phyloP scores from a whole-genome alignment of 345 rosid species.

The Luvunga scandens region DNA sequence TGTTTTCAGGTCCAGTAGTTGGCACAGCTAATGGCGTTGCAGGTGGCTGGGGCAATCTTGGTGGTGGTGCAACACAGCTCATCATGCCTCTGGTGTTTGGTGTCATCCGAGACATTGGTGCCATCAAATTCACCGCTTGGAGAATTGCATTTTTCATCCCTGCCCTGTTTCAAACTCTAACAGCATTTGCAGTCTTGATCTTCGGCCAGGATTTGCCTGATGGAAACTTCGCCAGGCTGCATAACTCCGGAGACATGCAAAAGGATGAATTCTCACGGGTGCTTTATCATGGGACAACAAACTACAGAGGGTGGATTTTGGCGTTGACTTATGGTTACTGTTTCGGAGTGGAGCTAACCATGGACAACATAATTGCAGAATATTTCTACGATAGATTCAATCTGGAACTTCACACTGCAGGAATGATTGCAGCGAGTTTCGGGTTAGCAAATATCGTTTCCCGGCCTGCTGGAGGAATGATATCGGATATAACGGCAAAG shows the following conservation, averaged over 20 bases:
- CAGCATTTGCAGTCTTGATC: slow-evolving; percentile 65
- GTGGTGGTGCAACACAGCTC: slow-evolving; percentile 89
- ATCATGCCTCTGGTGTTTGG: slow-evolving; percentile 78
- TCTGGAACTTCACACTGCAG: slow-evolving; percentile 73
- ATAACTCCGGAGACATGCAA: slow-evolving; percentile 63
- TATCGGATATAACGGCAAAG: slow-evolving; percentile 58
- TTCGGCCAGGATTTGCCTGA: slow-evolving; percentile 87
- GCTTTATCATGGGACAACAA: slow-evolving; percentile 44
- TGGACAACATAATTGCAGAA: slow-evolving; percentile 82
- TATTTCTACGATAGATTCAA: slow-evolving; percentile 83
- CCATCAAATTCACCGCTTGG: slow-evolving; percentile 82
- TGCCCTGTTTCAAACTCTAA: slow-evolving; percentile 63
- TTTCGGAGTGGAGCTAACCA: slow-evolving; percentile 82
- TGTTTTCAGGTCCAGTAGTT: slow-evolving; percentile 70
- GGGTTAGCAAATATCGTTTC: slow-evolving; percentile 79
- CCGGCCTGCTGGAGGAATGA: slow-evolving; percentile 71
- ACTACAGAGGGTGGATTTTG: slow-evolving; percentile 89
- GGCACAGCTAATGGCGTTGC: slow-evolving; percentile 83
- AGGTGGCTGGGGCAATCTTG: slow-evolving; percentile 96
- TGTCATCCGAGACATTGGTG: slow-evolving; percentile 53
- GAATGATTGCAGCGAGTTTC: slow-evolving; percentile 82
- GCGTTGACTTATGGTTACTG: slow-evolving; percentile 90
- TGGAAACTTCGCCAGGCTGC: slow-evolving; percentile 55
- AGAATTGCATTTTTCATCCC: slow-evolving; percentile 81
- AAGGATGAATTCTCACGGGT: slow-evolving; percentile 56